A percentile compares a stretch with the other conserved stretches of the same genome.
Conservation (phyloP, 441 rosid species). For the Gossypium laxum region DNA sequence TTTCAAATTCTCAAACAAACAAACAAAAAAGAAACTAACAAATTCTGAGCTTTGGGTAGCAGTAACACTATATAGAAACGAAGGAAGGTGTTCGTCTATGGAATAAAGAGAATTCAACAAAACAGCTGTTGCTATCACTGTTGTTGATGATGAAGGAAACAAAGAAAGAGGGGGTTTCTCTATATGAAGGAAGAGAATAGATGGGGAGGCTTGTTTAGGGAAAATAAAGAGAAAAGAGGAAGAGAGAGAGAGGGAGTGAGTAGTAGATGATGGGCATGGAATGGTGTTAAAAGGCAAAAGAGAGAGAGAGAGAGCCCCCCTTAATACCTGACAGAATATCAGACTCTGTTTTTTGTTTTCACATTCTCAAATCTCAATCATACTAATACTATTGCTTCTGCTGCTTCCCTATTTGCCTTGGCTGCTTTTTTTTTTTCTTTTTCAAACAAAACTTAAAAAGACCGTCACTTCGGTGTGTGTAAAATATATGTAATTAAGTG, state of each 20-base stretch:
- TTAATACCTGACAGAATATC: slow-evolving; percentile 67
- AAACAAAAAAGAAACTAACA: neutral
- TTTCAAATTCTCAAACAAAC: neutral
- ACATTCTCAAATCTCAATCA: slow-evolving; percentile 13
- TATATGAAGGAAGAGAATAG: neutral
- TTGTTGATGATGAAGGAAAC: neutral
- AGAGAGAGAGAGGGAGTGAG: neutral
- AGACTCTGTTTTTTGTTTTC: slow-evolving; percentile 30
- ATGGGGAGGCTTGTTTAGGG: neutral
- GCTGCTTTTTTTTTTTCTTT: slow-evolving; percentile 1
- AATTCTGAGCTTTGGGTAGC: neutral
- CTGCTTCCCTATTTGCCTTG: neutral
- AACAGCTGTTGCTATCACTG: neutral
- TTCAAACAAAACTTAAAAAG: neutral
- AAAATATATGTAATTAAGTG: neutral
- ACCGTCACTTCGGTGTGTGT: slow-evolving; percentile 7
- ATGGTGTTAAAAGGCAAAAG: slow-evolving; percentile 17
- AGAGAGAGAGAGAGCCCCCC: slow-evolving; percentile 21
- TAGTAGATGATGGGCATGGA: slow-evolving; percentile 19
- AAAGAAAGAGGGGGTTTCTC: neutral
- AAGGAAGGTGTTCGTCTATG: slow-evolving; percentile 15
- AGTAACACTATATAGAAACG: slow-evolving; percentile 3
- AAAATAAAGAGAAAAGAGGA: neutral
- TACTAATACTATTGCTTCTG: neutral
- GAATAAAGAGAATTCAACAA: slow-evolving; percentile 13